phyloP scores from a whole-genome alignment of 2,329 filamentous ascomycete genomes.

The Phaeoacremonium minimum region DNA sequence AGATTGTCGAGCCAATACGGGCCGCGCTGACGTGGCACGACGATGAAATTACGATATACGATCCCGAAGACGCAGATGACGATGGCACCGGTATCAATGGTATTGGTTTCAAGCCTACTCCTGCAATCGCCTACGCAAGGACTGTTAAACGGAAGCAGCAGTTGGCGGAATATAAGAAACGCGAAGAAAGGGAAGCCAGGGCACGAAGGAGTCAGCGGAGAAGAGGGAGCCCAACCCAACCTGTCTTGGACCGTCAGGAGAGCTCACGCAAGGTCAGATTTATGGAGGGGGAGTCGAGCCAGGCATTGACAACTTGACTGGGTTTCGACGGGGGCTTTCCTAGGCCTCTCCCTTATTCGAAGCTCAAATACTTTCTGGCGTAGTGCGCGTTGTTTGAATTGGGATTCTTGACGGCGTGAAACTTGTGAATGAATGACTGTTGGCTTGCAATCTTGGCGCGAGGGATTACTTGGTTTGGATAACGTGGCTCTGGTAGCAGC shows the following conservation, averaged over 20 bases:
- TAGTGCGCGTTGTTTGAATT: too few relatives aligned
- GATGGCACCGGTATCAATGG: slow-evolving; percentile 65
- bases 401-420: too few relatives aligned
- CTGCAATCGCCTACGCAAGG: slow-evolving; percentile 54
- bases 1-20: slow-evolving; percentile 47
- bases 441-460: too few relatives aligned
- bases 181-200: slow-evolving; percentile 58
- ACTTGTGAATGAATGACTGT: too few relatives aligned
- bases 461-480: too few relatives aligned
- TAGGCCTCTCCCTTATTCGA: too few relatives aligned
- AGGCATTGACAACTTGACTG: slow-evolving; percentile 9
- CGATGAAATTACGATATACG: slow-evolving; percentile 64
- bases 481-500: too few relatives aligned
- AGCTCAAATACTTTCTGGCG: too few relatives aligned
- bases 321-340: too few relatives aligned
- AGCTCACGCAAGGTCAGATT: slow-evolving; percentile 32
- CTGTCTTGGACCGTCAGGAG: slow-evolving; percentile 19
- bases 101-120: slow-evolving; percentile 61
- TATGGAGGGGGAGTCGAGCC: slow-evolving; percentile 27
- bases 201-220: slow-evolving; percentile 49
- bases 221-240: slow-evolving; percentile 24
- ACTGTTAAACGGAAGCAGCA: slow-evolving; percentile 55
- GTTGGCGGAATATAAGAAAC: slow-evolving; percentile 56
- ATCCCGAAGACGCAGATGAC: slow-evolving; percentile 61
- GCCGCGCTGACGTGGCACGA: slow-evolving; percentile 64